These are phyloP conservation scores for Salix viminalis DNA, from an alignment of 345 rosid species.

Conservation along the genomic window DNA sequence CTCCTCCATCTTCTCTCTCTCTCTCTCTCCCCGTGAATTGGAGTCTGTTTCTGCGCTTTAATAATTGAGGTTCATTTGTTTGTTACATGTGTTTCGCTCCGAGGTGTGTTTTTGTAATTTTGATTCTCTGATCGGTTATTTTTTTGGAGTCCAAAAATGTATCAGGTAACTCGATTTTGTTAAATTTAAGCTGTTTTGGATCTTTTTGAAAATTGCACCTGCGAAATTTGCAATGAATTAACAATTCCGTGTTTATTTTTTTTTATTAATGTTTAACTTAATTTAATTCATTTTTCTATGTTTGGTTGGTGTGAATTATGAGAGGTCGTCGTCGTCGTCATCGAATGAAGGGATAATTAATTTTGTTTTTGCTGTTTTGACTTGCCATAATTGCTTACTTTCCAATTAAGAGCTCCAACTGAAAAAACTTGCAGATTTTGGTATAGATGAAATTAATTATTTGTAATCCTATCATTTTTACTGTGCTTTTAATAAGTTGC, in stretches of 20 bases:
- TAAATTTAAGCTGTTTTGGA: slow-evolving; percentile 2
- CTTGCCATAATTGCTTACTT: slow-evolving; percentile 2
- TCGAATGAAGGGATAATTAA: slow-evolving; percentile 15
- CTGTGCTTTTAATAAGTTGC: background rate
- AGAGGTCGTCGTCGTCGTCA: background rate
- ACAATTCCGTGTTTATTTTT: background rate
- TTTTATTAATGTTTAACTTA: background rate
- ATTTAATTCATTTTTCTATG: too few relatives aligned
- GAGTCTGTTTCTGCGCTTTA: background rate
- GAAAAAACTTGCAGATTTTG: background rate
- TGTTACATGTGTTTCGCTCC: background rate
- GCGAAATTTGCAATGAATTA: background rate
- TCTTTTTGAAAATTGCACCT: slow-evolving; percentile 7
- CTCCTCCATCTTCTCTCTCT: background rate
- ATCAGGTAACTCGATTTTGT: background rate
- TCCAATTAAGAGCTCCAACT: background rate
- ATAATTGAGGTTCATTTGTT: slow-evolving; percentile 14
- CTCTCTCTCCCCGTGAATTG: slow-evolving; percentile 3
- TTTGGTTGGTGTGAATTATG: background rate
- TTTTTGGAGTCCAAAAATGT: background rate
- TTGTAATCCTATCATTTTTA: slow-evolving; percentile 3
- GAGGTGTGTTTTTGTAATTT: background rate
- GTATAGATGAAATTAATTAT: background rate
- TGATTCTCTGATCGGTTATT: background rate
- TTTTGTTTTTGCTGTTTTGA: background rate